A percentile compares a stretch with the other conserved stretches of the same genome.
Evolutionary conservation across 2,329 filamentous ascomycete genomes (phyloP).

Genomic region (Nothomitra cinnamomea): DNA sequence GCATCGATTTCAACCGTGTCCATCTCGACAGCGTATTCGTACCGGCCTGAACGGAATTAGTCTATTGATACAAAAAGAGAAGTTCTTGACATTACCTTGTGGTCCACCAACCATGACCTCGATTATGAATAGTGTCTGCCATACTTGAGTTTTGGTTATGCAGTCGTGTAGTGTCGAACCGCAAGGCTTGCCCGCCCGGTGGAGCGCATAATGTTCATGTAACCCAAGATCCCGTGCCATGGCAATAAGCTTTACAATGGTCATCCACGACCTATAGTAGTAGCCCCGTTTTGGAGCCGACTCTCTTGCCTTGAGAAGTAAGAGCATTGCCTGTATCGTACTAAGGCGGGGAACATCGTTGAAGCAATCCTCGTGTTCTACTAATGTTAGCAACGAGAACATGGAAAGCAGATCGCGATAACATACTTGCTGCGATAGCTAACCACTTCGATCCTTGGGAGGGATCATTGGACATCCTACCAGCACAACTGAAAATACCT

Average conservation of each 20-base stretch:
- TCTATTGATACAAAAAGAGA: slow-evolving; percentile 12
- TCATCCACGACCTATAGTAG: slow-evolving; percentile 96
- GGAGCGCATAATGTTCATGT: slow-evolving; percentile 69
- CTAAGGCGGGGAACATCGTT: slow-evolving; percentile 82
- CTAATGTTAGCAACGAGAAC: not conserved
- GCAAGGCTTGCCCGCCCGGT: slow-evolving; percentile 55
- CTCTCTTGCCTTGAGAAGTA: slow-evolving; percentile 81
- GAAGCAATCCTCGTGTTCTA: slow-evolving; percentile 81
- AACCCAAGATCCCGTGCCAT: slow-evolving; percentile 88
- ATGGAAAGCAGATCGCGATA: not conserved
- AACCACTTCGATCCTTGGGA: slow-evolving; percentile 84
- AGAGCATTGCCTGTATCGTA: slow-evolving; percentile 76
- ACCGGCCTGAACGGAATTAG: slow-evolving; percentile 40
- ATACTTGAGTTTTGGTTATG: slow-evolving; percentile 67
- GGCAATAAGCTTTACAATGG: slow-evolving; percentile 73
- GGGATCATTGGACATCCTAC: slow-evolving; percentile 66
- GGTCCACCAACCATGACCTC: slow-evolving; percentile 89
- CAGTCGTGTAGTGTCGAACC: slow-evolving; percentile 57
- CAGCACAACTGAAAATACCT: slow-evolving; percentile 79
- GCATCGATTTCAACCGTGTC: slow-evolving; percentile 62
- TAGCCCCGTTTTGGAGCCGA: slow-evolving; percentile 86
- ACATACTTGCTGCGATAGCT: slow-evolving; percentile 66
- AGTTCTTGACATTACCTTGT: slow-evolving; percentile 45
- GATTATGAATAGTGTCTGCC: slow-evolving; percentile 73
- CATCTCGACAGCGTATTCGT: slow-evolving; percentile 57